Conservation (phyloP, 2,329 filamentous ascomycete genomes). For the Rutstroemia sp. region DNA sequence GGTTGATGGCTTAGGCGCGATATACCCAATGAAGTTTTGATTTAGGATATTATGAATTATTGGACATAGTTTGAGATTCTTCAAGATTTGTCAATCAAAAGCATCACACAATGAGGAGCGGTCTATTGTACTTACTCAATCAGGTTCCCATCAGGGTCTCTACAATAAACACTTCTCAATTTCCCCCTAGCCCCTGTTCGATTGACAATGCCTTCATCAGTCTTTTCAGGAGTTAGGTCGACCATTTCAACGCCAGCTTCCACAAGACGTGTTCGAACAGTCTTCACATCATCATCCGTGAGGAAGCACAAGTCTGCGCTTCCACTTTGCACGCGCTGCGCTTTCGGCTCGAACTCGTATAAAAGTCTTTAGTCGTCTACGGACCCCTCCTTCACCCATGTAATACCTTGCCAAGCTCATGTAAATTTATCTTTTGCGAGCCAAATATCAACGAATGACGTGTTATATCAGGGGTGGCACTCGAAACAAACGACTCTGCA, state of each 20-base stretch:
- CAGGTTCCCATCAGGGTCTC: slow-evolving; percentile 55
- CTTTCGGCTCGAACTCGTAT: slow-evolving; percentile 53
- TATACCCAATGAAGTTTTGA: slow-evolving; percentile 11
- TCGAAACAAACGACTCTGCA: slow-evolving; percentile 42
- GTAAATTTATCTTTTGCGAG: slow-evolving; percentile 54
- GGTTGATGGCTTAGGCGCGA: slow-evolving; percentile 7
- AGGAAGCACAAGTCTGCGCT: slow-evolving; percentile 55
- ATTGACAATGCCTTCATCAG: slow-evolving; percentile 42
- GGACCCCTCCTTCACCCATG: neutral
- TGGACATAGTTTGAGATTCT: slow-evolving; percentile 17
- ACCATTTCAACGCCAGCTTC: slow-evolving; percentile 40
- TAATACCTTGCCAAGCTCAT: slow-evolving; percentile 40
- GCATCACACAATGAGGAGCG: neutral
- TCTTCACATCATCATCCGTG: slow-evolving; percentile 42
- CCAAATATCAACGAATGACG: slow-evolving; percentile 51
- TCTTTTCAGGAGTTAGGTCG: slow-evolving; percentile 19
- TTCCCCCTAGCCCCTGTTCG: slow-evolving; percentile 49
- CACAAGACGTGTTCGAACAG: slow-evolving; percentile 36
- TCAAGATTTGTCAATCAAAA: neutral
- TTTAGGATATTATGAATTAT: slow-evolving; percentile 1
- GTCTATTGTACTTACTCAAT: slow-evolving; percentile 41
- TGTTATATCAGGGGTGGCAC: slow-evolving; percentile 29
- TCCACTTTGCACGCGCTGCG: slow-evolving; percentile 43
- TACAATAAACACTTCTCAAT: slow-evolving; percentile 50
- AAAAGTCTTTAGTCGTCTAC: too few species aligned